Evolutionary conservation across 108 stramenopile genomes (phyloP), one percentile per base, ranked within the genome.

Genomic region (Skeletonema tropicum): DNA sequence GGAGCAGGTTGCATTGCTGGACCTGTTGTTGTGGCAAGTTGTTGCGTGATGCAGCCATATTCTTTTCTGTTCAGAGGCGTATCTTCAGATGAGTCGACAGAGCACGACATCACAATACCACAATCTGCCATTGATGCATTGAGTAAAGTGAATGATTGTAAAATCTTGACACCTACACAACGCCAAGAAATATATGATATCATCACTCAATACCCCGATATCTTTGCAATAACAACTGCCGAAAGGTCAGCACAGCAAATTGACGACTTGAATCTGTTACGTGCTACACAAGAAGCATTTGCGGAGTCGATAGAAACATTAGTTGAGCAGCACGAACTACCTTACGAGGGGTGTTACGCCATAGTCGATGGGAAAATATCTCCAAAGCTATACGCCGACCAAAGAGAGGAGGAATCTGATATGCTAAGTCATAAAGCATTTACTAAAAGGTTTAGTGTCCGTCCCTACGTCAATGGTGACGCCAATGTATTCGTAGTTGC

Each of bases 1-100:
- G 75, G 86, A 15, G 80, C 80, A n/a, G 93, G 89, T 3, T 84
- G 85, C 39, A 82, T 94, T 41, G 93, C 93, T 13, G 93, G 93
- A 36, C 93, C 93, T 2, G 77, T 94, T 41, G 83, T 94, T 0
- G 85, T 80, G 23, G 89, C 89, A 17, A 89, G 84, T 67, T 90
- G 87, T 45, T 89, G 90, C 60, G 39, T 90, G 35, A 21, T 74
- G 25, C 45, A 70, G 38, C 74, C 74, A 64, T 64, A 71, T 52
- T 49, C 74, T 19, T 60, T 52, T n/a, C 33, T 60, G 1, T 29
- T 60, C 59, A 5, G 33, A 15, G 3, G 6, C 3, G 9, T 15
- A 49, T 14, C 61, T 13, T n/a, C 61, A 19, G 55, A 63, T 14
- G 6, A 31, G 25, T 71, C 64, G 0, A 15, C 72, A 57, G 55